Percentiles rank a stretch among this genome's conserved stretches.
Conservation (phyloP, 306 rosid species). For the Malus asiatica region DNA sequence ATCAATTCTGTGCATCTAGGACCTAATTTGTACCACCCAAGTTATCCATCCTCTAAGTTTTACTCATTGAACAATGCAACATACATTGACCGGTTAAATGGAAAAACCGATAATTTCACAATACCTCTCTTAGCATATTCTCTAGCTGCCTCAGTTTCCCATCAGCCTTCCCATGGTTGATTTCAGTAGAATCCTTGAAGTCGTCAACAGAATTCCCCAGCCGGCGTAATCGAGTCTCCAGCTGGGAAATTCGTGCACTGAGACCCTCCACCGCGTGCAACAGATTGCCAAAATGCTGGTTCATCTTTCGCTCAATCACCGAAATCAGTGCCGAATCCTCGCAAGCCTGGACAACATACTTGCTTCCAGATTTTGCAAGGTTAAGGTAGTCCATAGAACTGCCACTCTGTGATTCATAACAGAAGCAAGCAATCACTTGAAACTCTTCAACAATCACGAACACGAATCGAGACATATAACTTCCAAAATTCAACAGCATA, state of each 20-base stretch:
- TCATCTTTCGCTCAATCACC: constrained; percentile 23
- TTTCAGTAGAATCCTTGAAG: constrained; percentile 22
- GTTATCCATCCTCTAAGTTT: background rate
- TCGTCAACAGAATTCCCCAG: constrained; percentile 26
- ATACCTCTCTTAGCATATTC: constrained; percentile 25
- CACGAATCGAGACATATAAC: background rate
- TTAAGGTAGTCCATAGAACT: background rate
- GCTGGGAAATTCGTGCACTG: constrained; percentile 23
- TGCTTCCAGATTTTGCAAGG: background rate
- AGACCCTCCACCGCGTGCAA: constrained; percentile 24
- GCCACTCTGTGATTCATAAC: constrained; percentile 1
- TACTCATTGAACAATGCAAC: background rate
- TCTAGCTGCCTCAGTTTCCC: constrained; percentile 25
- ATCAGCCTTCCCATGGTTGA: constrained; percentile 20
- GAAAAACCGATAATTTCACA: background rate
- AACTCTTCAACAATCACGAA: background rate
- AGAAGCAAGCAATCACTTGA: background rate
- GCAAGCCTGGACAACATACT: background rate
- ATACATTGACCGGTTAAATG: background rate
- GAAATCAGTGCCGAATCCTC: constrained; percentile 8
- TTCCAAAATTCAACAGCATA: background rate
- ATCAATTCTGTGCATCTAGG: background rate
- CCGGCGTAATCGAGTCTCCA: constrained; percentile 24
- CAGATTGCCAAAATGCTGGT: constrained; percentile 14
- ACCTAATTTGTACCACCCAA: background rate